Percentiles rank a stretch among this genome's conserved stretches.
phyloP scores from a whole-genome alignment of 2,329 filamentous ascomycete genomes.

The Arthroderma uncinatum region DNA sequence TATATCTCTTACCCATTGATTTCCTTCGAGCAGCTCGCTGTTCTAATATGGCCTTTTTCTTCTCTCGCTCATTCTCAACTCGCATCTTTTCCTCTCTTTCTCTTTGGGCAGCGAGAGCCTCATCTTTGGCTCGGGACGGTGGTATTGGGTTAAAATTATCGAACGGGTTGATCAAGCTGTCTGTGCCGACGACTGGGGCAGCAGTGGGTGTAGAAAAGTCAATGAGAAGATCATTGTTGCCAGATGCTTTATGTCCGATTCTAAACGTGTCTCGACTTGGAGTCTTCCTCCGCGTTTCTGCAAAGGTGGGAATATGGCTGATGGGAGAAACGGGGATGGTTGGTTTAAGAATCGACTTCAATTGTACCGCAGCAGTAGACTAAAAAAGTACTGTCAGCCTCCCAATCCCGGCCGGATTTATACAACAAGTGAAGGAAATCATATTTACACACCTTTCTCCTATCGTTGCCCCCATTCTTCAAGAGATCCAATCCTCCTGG shows the following conservation, averaged over 20 bases:
- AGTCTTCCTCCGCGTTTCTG: slow-evolving; percentile 39
- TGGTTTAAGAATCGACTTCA: slow-evolving; percentile 70
- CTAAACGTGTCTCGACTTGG: slow-evolving; percentile 25
- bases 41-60: slow-evolving; percentile 51
- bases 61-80: slow-evolving; percentile 41
- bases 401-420: neutral
- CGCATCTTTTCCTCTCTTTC: slow-evolving; percentile 57
- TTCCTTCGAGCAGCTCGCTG: slow-evolving; percentile 82
- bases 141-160: slow-evolving; percentile 33
- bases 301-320: slow-evolving; percentile 51
- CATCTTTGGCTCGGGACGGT: slow-evolving; percentile 43
- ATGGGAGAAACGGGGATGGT: slow-evolving; percentile 57
- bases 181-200: slow-evolving; percentile 24
- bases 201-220: slow-evolving; percentile 34
- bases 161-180: slow-evolving; percentile 40
- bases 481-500: slow-evolving; percentile 79
- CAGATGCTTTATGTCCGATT: slow-evolving; percentile 5
- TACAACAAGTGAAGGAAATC: neutral
- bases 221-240: slow-evolving; percentile 27
- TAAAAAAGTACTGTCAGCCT: slow-evolving; percentile 19
- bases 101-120: slow-evolving; percentile 57
- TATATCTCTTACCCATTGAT: slow-evolving; percentile 52
- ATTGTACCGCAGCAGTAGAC: slow-evolving; percentile 31
- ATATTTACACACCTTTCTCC: slow-evolving; percentile 55
- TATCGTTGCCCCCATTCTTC: slow-evolving; percentile 62